phyloP scores from a whole-genome alignment of 2,329 filamentous ascomycete genomes.

The Celoporthe dispersa region DNA sequence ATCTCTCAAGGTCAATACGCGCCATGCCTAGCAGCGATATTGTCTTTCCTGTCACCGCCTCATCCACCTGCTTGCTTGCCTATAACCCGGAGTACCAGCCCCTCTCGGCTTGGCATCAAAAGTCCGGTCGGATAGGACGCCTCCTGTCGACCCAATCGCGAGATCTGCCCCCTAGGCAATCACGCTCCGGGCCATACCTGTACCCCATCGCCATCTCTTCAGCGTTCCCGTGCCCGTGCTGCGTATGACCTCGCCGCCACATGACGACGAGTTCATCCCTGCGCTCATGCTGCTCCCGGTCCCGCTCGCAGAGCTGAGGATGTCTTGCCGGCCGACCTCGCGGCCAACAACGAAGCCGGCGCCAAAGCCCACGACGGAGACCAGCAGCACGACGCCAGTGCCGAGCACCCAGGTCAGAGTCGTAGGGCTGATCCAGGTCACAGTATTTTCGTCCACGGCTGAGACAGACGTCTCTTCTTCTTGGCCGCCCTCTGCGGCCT shows the following conservation, averaged over 20 bases:
- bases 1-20: not conserved
- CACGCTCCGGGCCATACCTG: constrained; percentile 54
- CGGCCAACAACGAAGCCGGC: constrained; percentile 71
- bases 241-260: constrained; percentile 58
- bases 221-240: constrained; percentile 51
- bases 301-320: constrained; percentile 47
- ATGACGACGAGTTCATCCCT: constrained; percentile 49
- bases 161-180: constrained; percentile 42
- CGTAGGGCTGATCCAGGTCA: constrained; percentile 59
- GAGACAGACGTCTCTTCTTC: constrained; percentile 58
- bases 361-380: constrained; percentile 71
- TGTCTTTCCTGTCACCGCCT: not conserved
- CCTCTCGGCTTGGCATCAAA: not conserved
- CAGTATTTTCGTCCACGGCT: constrained; percentile 41
- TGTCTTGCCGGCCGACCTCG: constrained; percentile 67
- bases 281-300: constrained; percentile 39
- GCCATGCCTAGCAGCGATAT: not conserved
- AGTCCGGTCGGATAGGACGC: not conserved
- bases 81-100: not conserved
- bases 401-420: constrained; percentile 68
- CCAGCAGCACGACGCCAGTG: constrained; percentile 69
- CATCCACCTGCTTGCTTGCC: not conserved
- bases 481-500: constrained; percentile 55
- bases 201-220: constrained; percentile 58
- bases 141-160: not conserved